Evolutionary conservation across 2,329 filamentous ascomycete species (phyloP).

Genomic region (Verticillium alfalfae): DNA sequence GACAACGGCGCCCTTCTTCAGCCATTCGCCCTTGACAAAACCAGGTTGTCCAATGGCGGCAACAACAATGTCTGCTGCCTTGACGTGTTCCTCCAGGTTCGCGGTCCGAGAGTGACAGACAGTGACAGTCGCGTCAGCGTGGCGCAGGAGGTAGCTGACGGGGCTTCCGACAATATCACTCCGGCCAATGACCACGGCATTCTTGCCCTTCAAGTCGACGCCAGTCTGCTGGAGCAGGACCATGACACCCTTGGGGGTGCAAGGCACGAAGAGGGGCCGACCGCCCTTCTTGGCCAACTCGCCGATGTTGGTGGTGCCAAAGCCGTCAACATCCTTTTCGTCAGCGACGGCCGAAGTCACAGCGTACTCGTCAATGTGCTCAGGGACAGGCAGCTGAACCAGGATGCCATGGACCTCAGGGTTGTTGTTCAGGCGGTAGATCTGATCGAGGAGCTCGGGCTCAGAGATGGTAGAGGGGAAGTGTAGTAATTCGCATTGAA

Average conservation of each 20-base stretch:
- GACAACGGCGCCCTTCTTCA: conserved; percentile 91
- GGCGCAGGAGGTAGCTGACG: conserved; percentile 91
- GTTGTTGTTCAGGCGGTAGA: conserved; percentile 81
- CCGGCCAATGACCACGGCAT: conserved; percentile 87
- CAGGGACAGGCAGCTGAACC: conserved; percentile 86
- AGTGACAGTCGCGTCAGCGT: conserved; percentile 94
- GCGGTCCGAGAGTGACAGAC: conserved; percentile 89
- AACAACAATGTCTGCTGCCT: conserved; percentile 81
- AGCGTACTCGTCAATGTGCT: conserved; percentile 82
- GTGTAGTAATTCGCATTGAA: conserved; percentile 80
- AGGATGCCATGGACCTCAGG: conserved; percentile 82
- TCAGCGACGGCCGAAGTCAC: conserved; percentile 87
- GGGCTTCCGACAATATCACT: conserved; percentile 98
- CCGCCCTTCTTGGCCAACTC: conserved; percentile 95
- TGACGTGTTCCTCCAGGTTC: conserved; percentile 67
- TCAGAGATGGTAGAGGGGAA: conserved; percentile 78
- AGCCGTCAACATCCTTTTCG: conserved; percentile 97
- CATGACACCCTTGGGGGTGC: conserved; percentile 97
- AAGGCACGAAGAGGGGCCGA: conserved; percentile 82
- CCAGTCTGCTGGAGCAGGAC: conserved; percentile 79
- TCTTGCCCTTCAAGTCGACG: conserved; percentile 80
- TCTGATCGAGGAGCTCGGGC: conserved; percentile 77
- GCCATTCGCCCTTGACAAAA: conserved; percentile 91
- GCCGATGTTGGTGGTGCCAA: conserved; percentile 89
- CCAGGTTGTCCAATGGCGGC: conserved; percentile 83